Base-by-base conservation (phyloP, 257 asterid species). In the Eustoma russellianum region DNA sequence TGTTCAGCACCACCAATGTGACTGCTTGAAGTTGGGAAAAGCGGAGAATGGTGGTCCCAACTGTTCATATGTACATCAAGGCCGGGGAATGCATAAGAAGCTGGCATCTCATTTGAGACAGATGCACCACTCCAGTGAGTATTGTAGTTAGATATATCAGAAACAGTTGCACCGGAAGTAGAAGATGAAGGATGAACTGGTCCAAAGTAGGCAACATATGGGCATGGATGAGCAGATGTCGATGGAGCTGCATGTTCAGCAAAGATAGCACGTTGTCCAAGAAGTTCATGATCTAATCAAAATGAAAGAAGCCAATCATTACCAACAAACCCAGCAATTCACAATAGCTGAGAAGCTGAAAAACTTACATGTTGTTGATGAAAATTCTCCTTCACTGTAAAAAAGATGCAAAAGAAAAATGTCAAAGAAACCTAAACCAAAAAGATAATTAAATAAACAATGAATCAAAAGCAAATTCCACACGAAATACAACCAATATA, bases 321-420 rank as follows among this genome's bases (percentile, higher is more conserved):
- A 71, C 50, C 56, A 56, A 64, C 45, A 24, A 44, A 48, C 41
- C 45, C 35, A 18, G 54, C 1, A 48, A 48, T 41, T 17, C 41
- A 50, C 50, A 56, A 75, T 43, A 41, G 46, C 62, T 55, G 60
- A 19, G 12, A 38, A 38, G 12, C 43, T 4, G 43, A 24, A 43
- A 70, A 24, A 2, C 94, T 83, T 81, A 89, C 97, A 81, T 73
- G 90, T 69, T n/a, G n/a, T n/a, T n/a, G n/a, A n/a, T 55, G 93
- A 65, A 63, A 81, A 76, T 51, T 89, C 95, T 61, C 92, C 92
- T 57, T 89, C 97, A 18, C 97, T 89, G 93, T 74, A 66, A 62
- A 65, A 67, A 62, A 65, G n/a, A 66, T 18, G 18, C 48, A 38
- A 59, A 59, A 57, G 63, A 52, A 66, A 61, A 12, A 69, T 44